phyloP scores from a whole-genome alignment of 2,329 filamentous ascomycete genomes.

The Fusarium brevicatenulatum region DNA sequence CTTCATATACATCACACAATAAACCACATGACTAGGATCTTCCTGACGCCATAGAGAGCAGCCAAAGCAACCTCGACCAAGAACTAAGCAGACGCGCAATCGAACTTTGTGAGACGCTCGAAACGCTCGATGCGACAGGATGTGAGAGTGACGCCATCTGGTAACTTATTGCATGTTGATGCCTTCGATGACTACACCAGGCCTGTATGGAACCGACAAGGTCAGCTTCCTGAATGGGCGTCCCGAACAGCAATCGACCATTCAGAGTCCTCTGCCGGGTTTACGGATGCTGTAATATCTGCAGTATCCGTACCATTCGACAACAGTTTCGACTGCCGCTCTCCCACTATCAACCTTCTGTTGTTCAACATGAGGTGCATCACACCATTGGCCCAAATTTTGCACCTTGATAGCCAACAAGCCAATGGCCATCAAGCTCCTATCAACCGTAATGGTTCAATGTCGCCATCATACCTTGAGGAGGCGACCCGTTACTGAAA shows the following conservation, averaged over 20 bases:
- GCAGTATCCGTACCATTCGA: slow-evolving; percentile 5
- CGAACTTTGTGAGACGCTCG: slow-evolving; percentile 32
- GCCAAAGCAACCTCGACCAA: slow-evolving; percentile 3
- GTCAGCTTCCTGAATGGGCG: slow-evolving; percentile 32
- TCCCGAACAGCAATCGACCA: slow-evolving; percentile 32
- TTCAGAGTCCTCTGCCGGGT: slow-evolving; percentile 14
- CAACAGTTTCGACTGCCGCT: slow-evolving; percentile 20
- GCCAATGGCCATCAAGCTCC: slow-evolving; percentile 32
- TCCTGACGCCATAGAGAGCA: slow-evolving; percentile 10
- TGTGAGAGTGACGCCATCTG: slow-evolving; percentile 44
- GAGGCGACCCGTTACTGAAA: slow-evolving; percentile 39
- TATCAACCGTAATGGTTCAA: slow-evolving; percentile 19
- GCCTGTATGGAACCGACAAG: slow-evolving; percentile 12
- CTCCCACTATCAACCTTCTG: slow-evolving; percentile 8
- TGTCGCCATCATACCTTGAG: slow-evolving; percentile 28
- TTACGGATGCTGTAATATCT: slow-evolving; percentile 36
- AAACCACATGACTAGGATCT: slow-evolving; percentile 19
- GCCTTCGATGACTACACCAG: slow-evolving; percentile 23
- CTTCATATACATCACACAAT: slow-evolving; percentile 2
- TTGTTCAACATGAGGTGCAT: slow-evolving; percentile 23
- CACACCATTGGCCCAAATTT: slow-evolving; percentile 34
- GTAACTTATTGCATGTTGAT: slow-evolving; percentile 36
- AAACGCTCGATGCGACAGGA: slow-evolving; percentile 29
- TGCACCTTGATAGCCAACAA: slow-evolving; percentile 31
- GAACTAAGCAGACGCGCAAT: slow-evolving; percentile 25